Conservation (phyloP, 208 protist species). For the Crithidia thermophila region DNA sequence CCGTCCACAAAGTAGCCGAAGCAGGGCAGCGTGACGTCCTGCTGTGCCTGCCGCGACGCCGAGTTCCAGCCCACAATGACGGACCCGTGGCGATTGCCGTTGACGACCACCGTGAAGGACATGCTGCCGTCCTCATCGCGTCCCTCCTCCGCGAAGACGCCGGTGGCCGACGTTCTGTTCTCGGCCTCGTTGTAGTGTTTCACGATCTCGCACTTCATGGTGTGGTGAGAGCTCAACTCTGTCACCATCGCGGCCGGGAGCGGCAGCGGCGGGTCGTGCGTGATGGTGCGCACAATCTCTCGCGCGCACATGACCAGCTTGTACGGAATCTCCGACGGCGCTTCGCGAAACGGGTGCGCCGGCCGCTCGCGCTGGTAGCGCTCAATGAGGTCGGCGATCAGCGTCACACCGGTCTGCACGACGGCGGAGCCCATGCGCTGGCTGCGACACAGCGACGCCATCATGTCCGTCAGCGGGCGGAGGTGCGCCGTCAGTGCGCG, state of each 20-base stretch:
- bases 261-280: constrained; percentile 59
- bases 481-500: constrained; percentile 57
- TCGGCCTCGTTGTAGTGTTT: constrained; percentile 15
- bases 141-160: constrained; percentile 60
- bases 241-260: constrained; percentile 62
- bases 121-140: constrained; percentile 55
- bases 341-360: constrained; percentile 21
- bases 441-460: constrained; percentile 67
- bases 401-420: constrained; percentile 83
- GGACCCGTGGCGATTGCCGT: constrained; percentile 53
- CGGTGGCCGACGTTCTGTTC: constrained; percentile 31
- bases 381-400: constrained; percentile 76
- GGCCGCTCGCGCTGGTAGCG: constrained; percentile 65
- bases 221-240: constrained; percentile 45
- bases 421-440: constrained; percentile 70
- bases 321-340: constrained; percentile 64
- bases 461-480: constrained; percentile 67
- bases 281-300: constrained; percentile 54
- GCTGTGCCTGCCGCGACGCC: constrained; percentile 37
- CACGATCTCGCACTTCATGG: constrained; percentile 53
- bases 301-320: constrained; percentile 68
- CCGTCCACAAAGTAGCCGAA: constrained; percentile 81
- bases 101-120: constrained; percentile 58
- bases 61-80: constrained; percentile 82
- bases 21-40: constrained; percentile 44